Base-by-base conservation (phyloP, 352 stramenopile genomes). In the Aphanomyces astaci region DNA sequence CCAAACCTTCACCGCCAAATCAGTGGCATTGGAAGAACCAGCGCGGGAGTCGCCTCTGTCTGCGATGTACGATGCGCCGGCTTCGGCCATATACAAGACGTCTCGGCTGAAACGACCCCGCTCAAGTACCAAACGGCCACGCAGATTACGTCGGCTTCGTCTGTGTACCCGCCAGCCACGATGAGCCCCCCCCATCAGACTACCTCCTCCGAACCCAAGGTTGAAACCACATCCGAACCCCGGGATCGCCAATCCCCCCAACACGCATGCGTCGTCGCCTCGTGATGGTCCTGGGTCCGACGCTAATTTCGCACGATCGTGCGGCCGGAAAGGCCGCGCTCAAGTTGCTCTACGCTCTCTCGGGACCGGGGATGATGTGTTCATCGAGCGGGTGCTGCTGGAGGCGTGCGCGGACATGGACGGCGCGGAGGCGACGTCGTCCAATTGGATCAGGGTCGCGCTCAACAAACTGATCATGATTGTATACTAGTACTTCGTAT, bases 281-380 rank as follows among this genome's bases (percentile, higher is more conserved):
- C 11, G 36, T 68, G 0, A 75, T 78, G 1, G 17, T 27, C 4
- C 76, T 73, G 19, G 79, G 81, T 36, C 80, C 89, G 48, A 80
- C 91, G 28, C 78, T 93, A 13, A 71, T 76, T 10, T 73, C 84
- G 52, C 63, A 69, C 4, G 69, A 72, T 0, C 92, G 86, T 40
- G 74, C 72, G n/a, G 77, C 89, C 54, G 85, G 87, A 24, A 78
- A 87, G 15, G 84, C 93, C 32, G 82, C 84, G 10, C 62, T 95
- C 28, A 94, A 95, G 70, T 81, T 75, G 17, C 43, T 95, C 43
- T 94, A 93, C 68, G 78, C 80, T 25, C 87, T 95, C 30, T 78
- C 87, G n/a, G 79, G 78, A 73, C 79, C 3, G 78, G 75, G 2
- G 84, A 94, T 64, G 43, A 81, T 13, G 67, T 84, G 22, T 94